A percentile compares a stretch with the other conserved stretches of the same genome.
These are phyloP conservation scores for Skeletonema grethae DNA, from an alignment of 108 stramenopile genomes.

Conservation along the genomic window DNA sequence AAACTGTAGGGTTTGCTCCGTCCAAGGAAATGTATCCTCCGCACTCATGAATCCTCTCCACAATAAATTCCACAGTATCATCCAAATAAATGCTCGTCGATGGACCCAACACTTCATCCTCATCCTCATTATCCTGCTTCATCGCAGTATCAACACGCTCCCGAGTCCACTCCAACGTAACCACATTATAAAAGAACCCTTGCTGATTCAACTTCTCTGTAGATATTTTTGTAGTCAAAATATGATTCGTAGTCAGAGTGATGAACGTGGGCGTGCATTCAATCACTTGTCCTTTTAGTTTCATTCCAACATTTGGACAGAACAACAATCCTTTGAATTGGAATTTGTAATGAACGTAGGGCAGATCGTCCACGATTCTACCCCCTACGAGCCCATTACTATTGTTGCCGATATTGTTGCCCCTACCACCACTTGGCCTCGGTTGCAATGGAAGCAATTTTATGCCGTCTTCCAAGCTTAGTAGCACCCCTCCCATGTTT, in stretches of 20 bases:
- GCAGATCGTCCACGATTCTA: conserved; percentile 47
- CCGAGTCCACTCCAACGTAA: conserved; percentile 44
- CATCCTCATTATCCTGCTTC: conserved; percentile 9
- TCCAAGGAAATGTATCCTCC: conserved; percentile 46
- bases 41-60: conserved; percentile 46
- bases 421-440: background rate
- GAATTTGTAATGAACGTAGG: conserved; percentile 46
- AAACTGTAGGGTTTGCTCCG: conserved; percentile 43
- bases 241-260: conserved; percentile 46
- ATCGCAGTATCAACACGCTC: conserved; percentile 25
- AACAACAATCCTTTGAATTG: conserved; percentile 39
- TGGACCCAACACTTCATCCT: conserved; percentile 36
- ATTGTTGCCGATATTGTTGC: background rate
- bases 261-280: conserved; percentile 47
- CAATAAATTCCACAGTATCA: conserved; percentile 50
- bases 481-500: conserved; percentile 41
- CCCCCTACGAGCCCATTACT: conserved; percentile 27
- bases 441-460: conserved; percentile 25
- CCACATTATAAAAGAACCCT: conserved; percentile 42
- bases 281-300: conserved; percentile 51
- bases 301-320: conserved; percentile 48
- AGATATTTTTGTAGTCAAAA: conserved; percentile 45
- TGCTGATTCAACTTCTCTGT: conserved; percentile 44
- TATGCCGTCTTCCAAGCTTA: conserved; percentile 40
- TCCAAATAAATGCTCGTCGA: conserved; percentile 51